Evolutionary conservation across 2,329 filamentous ascomycete genomes (phyloP).

Genomic region (Onygena corvina): DNA sequence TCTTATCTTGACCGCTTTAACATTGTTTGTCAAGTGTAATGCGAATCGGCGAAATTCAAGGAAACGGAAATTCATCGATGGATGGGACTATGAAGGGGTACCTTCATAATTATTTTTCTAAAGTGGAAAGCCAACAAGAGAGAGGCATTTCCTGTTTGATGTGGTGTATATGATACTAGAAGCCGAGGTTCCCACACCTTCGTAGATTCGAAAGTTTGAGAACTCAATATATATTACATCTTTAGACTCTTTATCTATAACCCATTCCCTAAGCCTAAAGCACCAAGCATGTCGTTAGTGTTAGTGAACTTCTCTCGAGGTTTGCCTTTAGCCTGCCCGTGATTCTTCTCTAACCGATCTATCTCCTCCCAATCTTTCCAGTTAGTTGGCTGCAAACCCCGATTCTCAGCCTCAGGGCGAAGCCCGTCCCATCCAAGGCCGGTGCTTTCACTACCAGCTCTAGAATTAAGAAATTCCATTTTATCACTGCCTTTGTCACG

Average conservation of each 20-base stretch:
- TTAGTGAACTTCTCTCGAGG: conserved; percentile 56
- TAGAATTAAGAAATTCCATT: conserved; percentile 37
- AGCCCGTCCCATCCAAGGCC: conserved; percentile 67
- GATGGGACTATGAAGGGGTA: conserved; percentile 58
- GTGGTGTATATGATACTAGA: too few relatives aligned
- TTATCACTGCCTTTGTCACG: conserved; percentile 16
- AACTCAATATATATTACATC: neutral
- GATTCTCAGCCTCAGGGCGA: conserved; percentile 44
- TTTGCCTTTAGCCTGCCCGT: conserved; percentile 58
- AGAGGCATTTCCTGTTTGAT: too few relatives aligned
- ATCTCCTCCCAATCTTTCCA: conserved; percentile 86
- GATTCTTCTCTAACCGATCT: conserved; percentile 60
- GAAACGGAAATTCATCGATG: conserved; percentile 39
- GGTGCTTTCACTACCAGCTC: conserved; percentile 26
- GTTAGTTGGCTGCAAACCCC: conserved; percentile 51
- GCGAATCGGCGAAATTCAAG: conserved; percentile 46
- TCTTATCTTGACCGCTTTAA: conserved; percentile 48
- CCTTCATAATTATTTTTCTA: too few relatives aligned
- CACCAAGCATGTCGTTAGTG: conserved; percentile 47
- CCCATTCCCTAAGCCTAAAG: conserved; percentile 21
- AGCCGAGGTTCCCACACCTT: neutral
- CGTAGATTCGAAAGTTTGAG: neutral
- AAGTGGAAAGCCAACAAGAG: too few relatives aligned
- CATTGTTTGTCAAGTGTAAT: conserved; percentile 53
- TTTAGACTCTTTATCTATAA: neutral